phyloP scores from a whole-genome alignment of 371 early-diverging fungal genomes.

The Chytridium lagenaria region DNA sequence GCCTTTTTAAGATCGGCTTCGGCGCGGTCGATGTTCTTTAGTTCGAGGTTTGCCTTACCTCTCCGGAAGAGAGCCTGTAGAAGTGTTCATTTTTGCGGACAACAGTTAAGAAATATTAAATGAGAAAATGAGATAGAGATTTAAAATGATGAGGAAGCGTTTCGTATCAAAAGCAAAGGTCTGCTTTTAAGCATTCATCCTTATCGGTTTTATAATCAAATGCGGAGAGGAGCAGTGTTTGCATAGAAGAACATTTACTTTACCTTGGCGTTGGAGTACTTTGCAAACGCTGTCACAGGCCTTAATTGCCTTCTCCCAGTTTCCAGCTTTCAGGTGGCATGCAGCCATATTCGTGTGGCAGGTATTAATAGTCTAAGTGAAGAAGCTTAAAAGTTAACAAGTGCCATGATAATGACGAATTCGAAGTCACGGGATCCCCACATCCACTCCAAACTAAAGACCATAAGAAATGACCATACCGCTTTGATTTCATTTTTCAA shows the following conservation, averaged over 20 bases:
- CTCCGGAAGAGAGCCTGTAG: constrained; percentile 46
- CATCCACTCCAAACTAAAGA: no score
- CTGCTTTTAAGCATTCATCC: neutral
- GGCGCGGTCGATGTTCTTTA: constrained; percentile 41
- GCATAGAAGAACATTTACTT: neutral
- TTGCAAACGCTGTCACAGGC: constrained; percentile 42
- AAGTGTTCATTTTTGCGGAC: no score
- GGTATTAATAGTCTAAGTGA: constrained; percentile 38
- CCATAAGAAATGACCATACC: constrained; percentile 21
- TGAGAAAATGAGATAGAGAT: no score
- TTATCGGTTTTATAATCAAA: no score
- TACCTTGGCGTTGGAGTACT: constrained; percentile 39
- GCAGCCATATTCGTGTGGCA: constrained; percentile 53
- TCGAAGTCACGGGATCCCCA: neutral
- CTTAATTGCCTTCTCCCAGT: constrained; percentile 38
- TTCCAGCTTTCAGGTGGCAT: constrained; percentile 37
- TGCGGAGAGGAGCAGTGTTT: no score
- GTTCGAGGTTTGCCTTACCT: constrained; percentile 38
- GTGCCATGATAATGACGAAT: neutral
- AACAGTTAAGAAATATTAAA: no score
- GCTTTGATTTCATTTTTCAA: constrained; percentile 38
- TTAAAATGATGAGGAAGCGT: neutral
- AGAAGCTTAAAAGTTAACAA: neutral
- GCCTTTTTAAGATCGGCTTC: constrained; percentile 41
- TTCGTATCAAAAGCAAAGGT: neutral